Conservation (phyloP, 176 grass and related monocot species). For the Carex pumila region DNA sequence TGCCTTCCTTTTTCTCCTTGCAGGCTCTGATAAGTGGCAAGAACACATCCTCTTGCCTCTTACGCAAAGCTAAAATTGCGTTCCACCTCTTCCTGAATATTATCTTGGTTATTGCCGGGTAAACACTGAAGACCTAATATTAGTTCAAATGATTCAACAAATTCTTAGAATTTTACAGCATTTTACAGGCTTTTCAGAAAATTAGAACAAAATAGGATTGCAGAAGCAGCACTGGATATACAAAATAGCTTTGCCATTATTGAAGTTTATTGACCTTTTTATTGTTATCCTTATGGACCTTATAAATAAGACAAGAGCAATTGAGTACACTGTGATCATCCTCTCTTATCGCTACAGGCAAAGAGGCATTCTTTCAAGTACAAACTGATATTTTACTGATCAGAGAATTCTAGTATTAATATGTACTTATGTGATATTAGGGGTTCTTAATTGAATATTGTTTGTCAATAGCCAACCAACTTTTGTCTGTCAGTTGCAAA, state of each 20-base stretch:
- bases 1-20: constrained; percentile 9
- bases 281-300: neutral
- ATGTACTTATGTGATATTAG: neutral
- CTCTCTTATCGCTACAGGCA: neutral
- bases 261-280: neutral
- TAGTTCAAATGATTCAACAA: neutral
- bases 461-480: neutral
- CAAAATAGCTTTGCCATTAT: neutral
- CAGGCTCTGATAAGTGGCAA: constrained; percentile 23
- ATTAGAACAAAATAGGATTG: neutral
- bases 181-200: neutral
- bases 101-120: constrained; percentile 40
- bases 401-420: neutral
- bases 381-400: neutral
- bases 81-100: constrained; percentile 46
- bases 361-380: neutral
- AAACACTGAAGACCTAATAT: constrained; percentile 31
- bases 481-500: neutral
- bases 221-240: neutral
- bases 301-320: neutral
- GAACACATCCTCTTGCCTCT: constrained; percentile 32
- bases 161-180: neutral
- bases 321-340: neutral
- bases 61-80: constrained; percentile 29
- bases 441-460: neutral